Conservation (phyloP, 495 filamentous ascomycete genomes). For the Trichoderma orchidacearum region DNA sequence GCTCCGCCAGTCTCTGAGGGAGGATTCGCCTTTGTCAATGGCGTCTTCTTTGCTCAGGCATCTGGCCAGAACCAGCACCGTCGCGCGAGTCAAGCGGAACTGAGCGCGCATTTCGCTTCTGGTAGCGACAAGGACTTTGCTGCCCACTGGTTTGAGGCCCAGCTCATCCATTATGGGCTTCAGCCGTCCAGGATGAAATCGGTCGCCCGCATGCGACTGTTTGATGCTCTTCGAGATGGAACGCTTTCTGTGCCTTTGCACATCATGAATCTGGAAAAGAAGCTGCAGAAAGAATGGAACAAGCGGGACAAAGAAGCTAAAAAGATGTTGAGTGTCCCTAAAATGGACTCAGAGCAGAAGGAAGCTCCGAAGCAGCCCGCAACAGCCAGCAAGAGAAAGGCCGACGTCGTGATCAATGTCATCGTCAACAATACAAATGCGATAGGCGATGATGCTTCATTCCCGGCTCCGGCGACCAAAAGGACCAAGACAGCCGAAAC, state of each 20-base stretch:
- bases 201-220: slow-evolving; percentile 40
- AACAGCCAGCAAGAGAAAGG: slow-evolving; percentile 17
- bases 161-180: slow-evolving; percentile 45
- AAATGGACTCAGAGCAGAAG: background rate
- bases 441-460: background rate
- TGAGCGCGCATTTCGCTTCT: slow-evolving; percentile 25
- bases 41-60: slow-evolving; percentile 32
- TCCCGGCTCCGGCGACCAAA: too few species aligned
- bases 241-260: slow-evolving; percentile 28
- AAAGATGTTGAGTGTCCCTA: slow-evolving; percentile 9
- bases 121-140: slow-evolving; percentile 29
- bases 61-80: slow-evolving; percentile 35
- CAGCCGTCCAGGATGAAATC: slow-evolving; percentile 38
- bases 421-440: background rate
- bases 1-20: too few species aligned
- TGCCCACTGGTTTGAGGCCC: slow-evolving; percentile 43
- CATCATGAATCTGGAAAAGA: slow-evolving; percentile 30
- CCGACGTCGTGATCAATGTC: slow-evolving; percentile 6
- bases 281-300: slow-evolving; percentile 38
- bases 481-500: background rate
- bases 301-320: slow-evolving; percentile 32
- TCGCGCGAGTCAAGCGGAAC: slow-evolving; percentile 31
- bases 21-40: background rate
- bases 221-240: slow-evolving; percentile 32
- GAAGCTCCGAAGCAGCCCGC: slow-evolving; percentile 12